phyloP scores from a whole-genome alignment of 108 stramenopile genomes.

The Aureococcus anophagefferens region DNA sequence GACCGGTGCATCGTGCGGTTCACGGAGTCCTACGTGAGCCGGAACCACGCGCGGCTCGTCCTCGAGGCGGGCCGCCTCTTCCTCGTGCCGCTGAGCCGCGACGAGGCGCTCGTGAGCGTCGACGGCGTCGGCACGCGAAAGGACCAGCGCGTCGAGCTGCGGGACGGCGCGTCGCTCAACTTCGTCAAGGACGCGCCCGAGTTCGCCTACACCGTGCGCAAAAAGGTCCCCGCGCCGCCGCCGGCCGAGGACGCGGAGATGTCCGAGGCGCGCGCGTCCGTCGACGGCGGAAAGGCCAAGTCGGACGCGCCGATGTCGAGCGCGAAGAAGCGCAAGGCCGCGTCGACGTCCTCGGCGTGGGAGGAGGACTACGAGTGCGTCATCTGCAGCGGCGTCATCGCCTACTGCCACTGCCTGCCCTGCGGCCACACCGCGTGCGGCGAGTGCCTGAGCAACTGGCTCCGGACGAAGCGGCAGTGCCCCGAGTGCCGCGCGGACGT shows the following conservation, averaged over 20 bases:
- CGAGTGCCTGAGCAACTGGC: neutral
- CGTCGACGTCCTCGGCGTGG: neutral
- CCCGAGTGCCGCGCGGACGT: neutral
- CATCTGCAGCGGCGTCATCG: neutral
- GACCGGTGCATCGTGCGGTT: neutral
- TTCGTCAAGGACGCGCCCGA: too few relatives aligned
- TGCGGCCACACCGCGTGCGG: neutral
- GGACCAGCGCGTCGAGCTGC: too few relatives aligned
- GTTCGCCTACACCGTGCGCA: too few relatives aligned
- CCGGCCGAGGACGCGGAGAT: too few relatives aligned
- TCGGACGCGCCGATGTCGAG: too few relatives aligned
- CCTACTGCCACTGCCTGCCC: neutral
- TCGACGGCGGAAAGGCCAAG: too few relatives aligned
- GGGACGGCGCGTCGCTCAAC: too few relatives aligned
- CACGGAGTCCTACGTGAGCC: neutral
- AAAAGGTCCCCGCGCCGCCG: too few relatives aligned
- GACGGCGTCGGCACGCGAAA: too few relatives aligned
- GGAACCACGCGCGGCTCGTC: neutral
- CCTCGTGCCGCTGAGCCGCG: too few relatives aligned
- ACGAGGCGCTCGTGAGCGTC: too few relatives aligned
- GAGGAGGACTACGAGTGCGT: neutral
- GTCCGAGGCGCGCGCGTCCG: too few relatives aligned
- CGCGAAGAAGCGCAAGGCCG: neutral
- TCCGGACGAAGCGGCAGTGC: neutral
- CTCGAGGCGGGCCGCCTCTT: neutral